Evolutionary conservation across 441 rosid genomes (phyloP).

Genomic region (Biscutella laevigata): DNA sequence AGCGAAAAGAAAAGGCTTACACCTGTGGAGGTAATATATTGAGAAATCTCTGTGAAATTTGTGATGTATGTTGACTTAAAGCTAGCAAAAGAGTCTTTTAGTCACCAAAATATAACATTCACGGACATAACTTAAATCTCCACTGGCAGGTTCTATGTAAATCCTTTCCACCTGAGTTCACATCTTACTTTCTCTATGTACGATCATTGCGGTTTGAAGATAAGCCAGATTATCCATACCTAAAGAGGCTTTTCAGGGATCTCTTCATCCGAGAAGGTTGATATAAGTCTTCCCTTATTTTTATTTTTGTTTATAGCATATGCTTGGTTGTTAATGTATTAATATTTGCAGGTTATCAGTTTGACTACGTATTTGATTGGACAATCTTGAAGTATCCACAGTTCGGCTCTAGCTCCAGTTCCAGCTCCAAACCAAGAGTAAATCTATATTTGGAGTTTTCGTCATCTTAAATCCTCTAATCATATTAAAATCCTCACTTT

Average conservation of each 20-base stretch:
- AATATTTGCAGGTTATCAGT: constrained; percentile 97
- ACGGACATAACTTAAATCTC: constrained; percentile 3
- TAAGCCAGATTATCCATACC: constrained; percentile 94
- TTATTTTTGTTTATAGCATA: background rate
- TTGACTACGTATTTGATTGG: constrained; percentile 97
- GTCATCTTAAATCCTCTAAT: background rate
- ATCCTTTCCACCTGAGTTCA: constrained; percentile 84
- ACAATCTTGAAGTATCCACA: constrained; percentile 93
- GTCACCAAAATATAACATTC: constrained; percentile 1
- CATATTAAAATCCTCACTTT: constrained; percentile 6
- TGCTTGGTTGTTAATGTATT: too few species aligned
- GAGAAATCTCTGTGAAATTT: background rate
- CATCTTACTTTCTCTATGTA: constrained; percentile 86
- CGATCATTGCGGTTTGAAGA: constrained; percentile 93
- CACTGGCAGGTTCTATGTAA: constrained; percentile 77
- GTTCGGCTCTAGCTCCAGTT: constrained; percentile 30
- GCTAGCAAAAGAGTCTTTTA: constrained; percentile 14
- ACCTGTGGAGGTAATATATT: constrained; percentile 53
- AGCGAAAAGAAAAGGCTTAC: constrained; percentile 85
- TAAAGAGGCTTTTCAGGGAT: constrained; percentile 95
- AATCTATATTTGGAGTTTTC: constrained; percentile 19
- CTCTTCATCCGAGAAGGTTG: constrained; percentile 91
- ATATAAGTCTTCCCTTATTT: background rate
- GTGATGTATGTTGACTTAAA: background rate
- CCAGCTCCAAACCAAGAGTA: constrained; percentile 73